Evolutionary conservation across 2,329 filamentous ascomycete species (phyloP).

Genomic region (Colletotrichum camelliae): DNA sequence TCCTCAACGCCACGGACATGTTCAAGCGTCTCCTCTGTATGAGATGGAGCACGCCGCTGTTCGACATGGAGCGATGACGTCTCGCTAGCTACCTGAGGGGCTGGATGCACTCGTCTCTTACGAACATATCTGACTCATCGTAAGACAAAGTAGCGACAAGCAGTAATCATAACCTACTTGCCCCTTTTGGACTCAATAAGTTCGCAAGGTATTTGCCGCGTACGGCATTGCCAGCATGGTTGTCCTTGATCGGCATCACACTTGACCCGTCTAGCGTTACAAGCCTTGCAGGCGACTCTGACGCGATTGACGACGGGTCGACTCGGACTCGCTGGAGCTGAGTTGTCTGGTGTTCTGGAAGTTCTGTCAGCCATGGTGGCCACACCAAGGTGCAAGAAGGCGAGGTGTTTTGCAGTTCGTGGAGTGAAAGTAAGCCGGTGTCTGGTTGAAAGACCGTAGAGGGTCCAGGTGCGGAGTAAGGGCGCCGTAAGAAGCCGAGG

Average conservation of each 20-base stretch:
- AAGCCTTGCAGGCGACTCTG: conserved; percentile 22
- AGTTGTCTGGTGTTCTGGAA: background rate
- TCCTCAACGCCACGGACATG: background rate
- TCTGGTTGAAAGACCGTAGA: background rate
- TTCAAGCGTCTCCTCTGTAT: background rate
- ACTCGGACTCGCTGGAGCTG: background rate
- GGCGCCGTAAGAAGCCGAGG: background rate
- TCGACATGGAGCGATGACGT: background rate
- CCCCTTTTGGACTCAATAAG: conserved; percentile 4
- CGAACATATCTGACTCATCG: background rate
- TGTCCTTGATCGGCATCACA: background rate
- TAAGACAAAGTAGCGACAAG: background rate
- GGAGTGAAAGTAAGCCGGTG: background rate
- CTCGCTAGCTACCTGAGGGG: background rate
- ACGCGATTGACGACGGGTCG: conserved; percentile 10
- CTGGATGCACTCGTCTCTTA: background rate
- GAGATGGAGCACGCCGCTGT: fast-evolving
- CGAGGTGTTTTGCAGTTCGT: background rate
- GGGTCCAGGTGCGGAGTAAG: background rate
- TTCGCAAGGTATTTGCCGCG: conserved; percentile 1
- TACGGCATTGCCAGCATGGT: conserved; percentile 13
- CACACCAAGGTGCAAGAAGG: background rate
- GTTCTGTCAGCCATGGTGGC: background rate
- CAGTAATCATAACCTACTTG: background rate
- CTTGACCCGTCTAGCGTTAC: conserved; percentile 6